Percentiles rank a stretch among this genome's conserved stretches.
phyloP scores from a whole-genome alignment of 106 monocot species.

The Amphibolis antarctica region DNA sequence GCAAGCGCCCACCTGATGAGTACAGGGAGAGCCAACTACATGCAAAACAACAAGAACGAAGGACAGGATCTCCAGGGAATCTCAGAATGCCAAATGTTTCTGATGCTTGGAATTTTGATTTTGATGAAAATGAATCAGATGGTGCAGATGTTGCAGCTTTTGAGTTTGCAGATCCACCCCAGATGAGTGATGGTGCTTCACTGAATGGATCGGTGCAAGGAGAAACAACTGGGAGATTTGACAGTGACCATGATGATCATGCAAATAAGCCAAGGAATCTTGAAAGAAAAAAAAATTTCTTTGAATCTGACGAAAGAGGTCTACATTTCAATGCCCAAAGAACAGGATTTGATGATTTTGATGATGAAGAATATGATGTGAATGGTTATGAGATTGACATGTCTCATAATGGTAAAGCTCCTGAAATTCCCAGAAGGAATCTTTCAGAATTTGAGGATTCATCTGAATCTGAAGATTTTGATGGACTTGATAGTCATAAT shows the following conservation, averaged over 20 bases:
- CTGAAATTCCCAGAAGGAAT: constrained; percentile 25
- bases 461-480: constrained; percentile 45
- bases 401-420: constrained; percentile 9
- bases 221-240: constrained; percentile 15
- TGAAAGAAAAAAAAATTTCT: constrained; percentile 21
- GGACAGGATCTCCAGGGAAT: constrained; percentile 18
- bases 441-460: constrained; percentile 47
- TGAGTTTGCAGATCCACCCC: constrained; percentile 83
- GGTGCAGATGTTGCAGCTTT: constrained; percentile 98
- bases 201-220: constrained; percentile 11
- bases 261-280: constrained; percentile 2
- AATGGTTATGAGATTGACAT: constrained; percentile 75
- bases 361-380: constrained; percentile 89
- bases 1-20: constrained; percentile 79
- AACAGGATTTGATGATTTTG: constrained; percentile 91
- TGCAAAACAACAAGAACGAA: constrained; percentile 19
- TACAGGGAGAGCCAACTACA: constrained; percentile 46
- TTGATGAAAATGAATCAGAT: constrained; percentile 96
- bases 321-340: constrained; percentile 7
- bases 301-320: constrained; percentile 20
- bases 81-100: constrained; percentile 41
- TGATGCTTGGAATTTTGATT: constrained; percentile 93
- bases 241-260: constrained; percentile 12
- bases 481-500: constrained; percentile 21
- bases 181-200: constrained; percentile 13